A percentile compares a stretch with the other conserved stretches of the same genome.
These are phyloP conservation scores for Phytophthora syringae DNA, from an alignment of 352 stramenopile species.

Conservation along the genomic window DNA sequence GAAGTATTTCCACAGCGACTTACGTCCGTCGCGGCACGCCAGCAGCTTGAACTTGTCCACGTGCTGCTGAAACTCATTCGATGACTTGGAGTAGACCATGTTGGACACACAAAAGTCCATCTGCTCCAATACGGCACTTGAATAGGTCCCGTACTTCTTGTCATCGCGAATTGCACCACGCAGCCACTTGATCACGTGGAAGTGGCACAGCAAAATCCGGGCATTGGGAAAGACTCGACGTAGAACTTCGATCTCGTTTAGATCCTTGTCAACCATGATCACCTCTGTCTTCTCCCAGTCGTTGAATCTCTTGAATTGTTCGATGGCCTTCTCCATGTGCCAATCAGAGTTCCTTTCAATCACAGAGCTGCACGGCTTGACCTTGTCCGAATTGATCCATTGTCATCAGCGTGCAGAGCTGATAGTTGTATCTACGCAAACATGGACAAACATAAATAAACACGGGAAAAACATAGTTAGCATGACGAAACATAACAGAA, in stretches of 20 bases:
- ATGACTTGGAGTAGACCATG: too few relatives aligned
- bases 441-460: neutral
- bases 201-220: slow-evolving; percentile 1
- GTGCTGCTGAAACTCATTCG: too few relatives aligned
- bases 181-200: slow-evolving; percentile 10
- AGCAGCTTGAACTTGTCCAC: too few relatives aligned
- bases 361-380: slow-evolving; percentile 9
- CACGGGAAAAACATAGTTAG: slow-evolving; percentile 1
- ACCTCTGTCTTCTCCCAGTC: too few relatives aligned
- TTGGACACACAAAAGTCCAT: slow-evolving; percentile 10
- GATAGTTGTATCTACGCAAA: slow-evolving; percentile 16
- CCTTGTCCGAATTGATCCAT: slow-evolving; percentile 11
- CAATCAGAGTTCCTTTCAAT: slow-evolving; percentile 16
- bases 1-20: too few relatives aligned
- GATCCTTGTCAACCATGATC: too few relatives aligned
- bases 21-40: too few relatives aligned
- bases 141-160: slow-evolving; percentile 9
- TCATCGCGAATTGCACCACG: neutral
- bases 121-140: slow-evolving; percentile 4
- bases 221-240: neutral
- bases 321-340: too few relatives aligned
- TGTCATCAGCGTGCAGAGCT: slow-evolving; percentile 6
- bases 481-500: neutral
- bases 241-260: too few relatives aligned
- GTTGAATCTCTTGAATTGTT: too few relatives aligned